A percentile compares a stretch with the other conserved stretches of the same genome.
Evolutionary conservation across 1,284 basidiomycete species (phyloP).

Genomic region (Cryptococcus sp.): DNA sequence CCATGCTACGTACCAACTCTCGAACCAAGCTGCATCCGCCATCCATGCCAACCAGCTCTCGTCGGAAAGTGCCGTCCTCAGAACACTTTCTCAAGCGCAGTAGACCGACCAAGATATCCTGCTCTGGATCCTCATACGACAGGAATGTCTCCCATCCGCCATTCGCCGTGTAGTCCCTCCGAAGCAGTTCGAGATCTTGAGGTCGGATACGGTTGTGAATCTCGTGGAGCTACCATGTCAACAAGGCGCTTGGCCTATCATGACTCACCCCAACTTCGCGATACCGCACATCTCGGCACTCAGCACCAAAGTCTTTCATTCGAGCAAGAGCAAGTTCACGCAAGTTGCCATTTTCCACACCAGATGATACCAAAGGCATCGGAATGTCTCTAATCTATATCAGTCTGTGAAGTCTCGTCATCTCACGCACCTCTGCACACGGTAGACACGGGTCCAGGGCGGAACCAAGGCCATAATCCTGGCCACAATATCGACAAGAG

Average conservation of each 20-base stretch:
- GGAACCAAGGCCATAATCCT: slow-evolving; percentile 94
- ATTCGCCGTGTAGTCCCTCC: slow-evolving; percentile 95
- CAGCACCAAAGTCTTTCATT: slow-evolving; percentile 98
- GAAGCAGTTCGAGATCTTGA: slow-evolving; percentile 93
- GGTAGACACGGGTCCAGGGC: slow-evolving; percentile 98
- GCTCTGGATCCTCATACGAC: slow-evolving; percentile 96
- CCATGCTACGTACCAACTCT: slow-evolving; percentile 62
- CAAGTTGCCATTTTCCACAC: slow-evolving; percentile 98
- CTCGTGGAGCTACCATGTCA: slow-evolving; percentile 76
- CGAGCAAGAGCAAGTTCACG: slow-evolving; percentile 93
- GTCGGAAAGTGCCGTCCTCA: slow-evolving; percentile 92
- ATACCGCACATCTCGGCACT: slow-evolving; percentile 95
- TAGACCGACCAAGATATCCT: slow-evolving; percentile 93
- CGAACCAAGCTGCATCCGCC: slow-evolving; percentile 91
- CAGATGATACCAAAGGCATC: slow-evolving; percentile 89
- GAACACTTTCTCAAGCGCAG: slow-evolving; percentile 92
- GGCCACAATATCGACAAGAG: slow-evolving; percentile 95
- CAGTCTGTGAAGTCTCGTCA: slow-evolving; percentile 6
- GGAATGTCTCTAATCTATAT: slow-evolving; percentile 76
- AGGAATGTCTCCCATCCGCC: slow-evolving; percentile 99
- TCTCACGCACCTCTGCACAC: slow-evolving; percentile 77
- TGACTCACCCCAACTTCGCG: slow-evolving; percentile 90
- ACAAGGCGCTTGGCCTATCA: neutral
- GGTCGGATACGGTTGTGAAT: slow-evolving; percentile 98
- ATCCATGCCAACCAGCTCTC: slow-evolving; percentile 77